Conservation (phyloP, 768 basidiomycete species). For the Boletus tylopilopsis region DNA sequence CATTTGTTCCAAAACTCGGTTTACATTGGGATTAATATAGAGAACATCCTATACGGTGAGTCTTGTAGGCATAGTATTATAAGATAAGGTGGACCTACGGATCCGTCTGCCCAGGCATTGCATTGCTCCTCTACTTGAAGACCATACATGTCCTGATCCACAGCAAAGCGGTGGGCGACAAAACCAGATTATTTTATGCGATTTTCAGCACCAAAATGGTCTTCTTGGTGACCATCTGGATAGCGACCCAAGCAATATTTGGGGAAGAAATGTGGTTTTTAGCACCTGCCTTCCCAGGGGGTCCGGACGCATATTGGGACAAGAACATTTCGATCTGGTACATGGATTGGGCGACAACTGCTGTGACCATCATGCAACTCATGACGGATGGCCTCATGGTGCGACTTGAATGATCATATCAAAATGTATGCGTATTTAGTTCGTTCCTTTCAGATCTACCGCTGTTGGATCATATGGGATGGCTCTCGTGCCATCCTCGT, state of each 20-base stretch:
- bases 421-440: neutral
- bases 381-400: conserved; percentile 33
- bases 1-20: no score
- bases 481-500: conserved; percentile 3
- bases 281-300: conserved; percentile 31
- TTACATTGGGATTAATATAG: conserved; percentile 19
- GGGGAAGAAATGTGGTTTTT: conserved; percentile 36
- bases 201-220: conserved; percentile 25
- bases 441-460: conserved; percentile 34
- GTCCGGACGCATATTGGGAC: conserved; percentile 30
- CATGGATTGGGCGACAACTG: conserved; percentile 24
- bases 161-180: neutral
- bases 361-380: conserved; percentile 29
- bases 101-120: conserved; percentile 14
- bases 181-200: conserved; percentile 13
- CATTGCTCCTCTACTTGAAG: conserved; percentile 22
- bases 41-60: conserved; percentile 23
- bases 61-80: neutral
- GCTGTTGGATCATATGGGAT: conserved; percentile 36
- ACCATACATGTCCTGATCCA: conserved; percentile 16
- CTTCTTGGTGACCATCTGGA: conserved; percentile 28
- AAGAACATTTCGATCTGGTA: conserved; percentile 26
- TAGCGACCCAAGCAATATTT: conserved; percentile 18
- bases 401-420: neutral
- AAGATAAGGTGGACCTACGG: neutral